These are phyloP conservation scores for Aureobasidium pullulans DNA, from an alignment of 2,329 filamentous ascomycete species.

Conservation along the genomic window DNA sequence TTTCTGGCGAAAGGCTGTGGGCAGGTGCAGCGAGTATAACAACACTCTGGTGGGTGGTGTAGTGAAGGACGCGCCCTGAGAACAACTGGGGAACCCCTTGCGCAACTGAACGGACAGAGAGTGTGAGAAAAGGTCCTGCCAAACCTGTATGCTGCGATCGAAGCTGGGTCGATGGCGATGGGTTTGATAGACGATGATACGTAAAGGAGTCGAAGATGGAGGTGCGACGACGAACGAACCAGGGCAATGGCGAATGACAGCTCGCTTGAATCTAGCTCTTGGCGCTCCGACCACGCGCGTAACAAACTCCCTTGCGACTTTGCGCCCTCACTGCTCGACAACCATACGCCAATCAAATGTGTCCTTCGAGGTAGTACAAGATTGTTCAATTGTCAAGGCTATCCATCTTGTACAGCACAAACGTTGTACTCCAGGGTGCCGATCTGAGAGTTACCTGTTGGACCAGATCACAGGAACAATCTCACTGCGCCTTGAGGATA, in stretches of 20 bases:
- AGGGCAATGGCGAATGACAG: neutral
- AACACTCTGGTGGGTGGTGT: slow-evolving; percentile 5
- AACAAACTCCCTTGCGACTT: neutral
- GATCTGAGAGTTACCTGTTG: neutral
- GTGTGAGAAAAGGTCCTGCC: slow-evolving; percentile 8
- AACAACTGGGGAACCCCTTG: slow-evolving; percentile 3
- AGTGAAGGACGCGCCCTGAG: neutral
- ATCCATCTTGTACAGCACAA: no score
- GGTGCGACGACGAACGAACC: neutral
- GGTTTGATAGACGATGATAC: neutral
- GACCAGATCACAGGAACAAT: neutral
- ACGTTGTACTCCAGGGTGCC: neutral
- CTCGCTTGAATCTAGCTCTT: neutral
- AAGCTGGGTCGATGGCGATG: neutral
- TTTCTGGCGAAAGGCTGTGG: slow-evolving; percentile 6
- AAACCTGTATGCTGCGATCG: slow-evolving; percentile 9
- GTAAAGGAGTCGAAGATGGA: neutral
- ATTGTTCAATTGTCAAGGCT: neutral
- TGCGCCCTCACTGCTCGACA: neutral
- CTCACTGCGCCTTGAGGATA: no score
- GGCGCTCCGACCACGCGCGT: neutral
- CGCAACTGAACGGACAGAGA: slow-evolving; percentile 5
- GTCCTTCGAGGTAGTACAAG: neutral
- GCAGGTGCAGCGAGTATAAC: slow-evolving; percentile 13
- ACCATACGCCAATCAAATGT: neutral